Conservation (phyloP, 2,329 filamentous ascomycete species). For the Claviceps pusilla region DNA sequence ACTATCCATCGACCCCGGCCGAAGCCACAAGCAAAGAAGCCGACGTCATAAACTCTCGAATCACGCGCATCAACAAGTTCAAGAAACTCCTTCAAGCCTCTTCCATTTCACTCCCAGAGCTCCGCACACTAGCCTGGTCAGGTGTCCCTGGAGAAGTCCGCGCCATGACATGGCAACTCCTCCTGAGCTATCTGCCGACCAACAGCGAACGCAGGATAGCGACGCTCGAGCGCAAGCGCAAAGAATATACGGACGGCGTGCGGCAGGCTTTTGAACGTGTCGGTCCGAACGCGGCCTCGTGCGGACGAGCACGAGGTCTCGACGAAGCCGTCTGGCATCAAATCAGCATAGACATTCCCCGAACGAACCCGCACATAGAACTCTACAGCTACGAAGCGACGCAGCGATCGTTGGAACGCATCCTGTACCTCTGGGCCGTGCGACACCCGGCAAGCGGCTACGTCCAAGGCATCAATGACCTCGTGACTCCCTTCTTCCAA, state of each 20-base stretch:
- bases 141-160: constrained; percentile 89
- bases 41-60: constrained; percentile 73
- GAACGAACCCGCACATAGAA: constrained; percentile 90
- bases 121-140: constrained; percentile 81
- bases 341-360: constrained; percentile 93
- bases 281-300: constrained; percentile 26
- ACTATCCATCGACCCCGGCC: constrained; percentile 59
- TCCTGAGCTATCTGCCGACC: constrained; percentile 91
- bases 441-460: constrained; percentile 94
- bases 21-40: constrained; percentile 69
- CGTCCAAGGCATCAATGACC: constrained; percentile 95
- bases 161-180: constrained; percentile 96
- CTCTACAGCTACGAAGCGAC: constrained; percentile 94
- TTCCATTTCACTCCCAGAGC: constrained; percentile 69
- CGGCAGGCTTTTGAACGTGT: constrained; percentile 54
- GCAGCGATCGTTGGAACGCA: constrained; percentile 82
- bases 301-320: constrained; percentile 47
- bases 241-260: constrained; percentile 91
- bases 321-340: constrained; percentile 99
- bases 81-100: constrained; percentile 89
- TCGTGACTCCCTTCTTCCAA: constrained; percentile 96
- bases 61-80: constrained; percentile 95
- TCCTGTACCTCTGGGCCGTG: constrained; percentile 95
- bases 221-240: constrained; percentile 83
- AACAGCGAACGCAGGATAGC: constrained; percentile 84